Evolutionary conservation across 352 stramenopile genomes (phyloP).

Genomic region (Phytophthora colocasiae): DNA sequence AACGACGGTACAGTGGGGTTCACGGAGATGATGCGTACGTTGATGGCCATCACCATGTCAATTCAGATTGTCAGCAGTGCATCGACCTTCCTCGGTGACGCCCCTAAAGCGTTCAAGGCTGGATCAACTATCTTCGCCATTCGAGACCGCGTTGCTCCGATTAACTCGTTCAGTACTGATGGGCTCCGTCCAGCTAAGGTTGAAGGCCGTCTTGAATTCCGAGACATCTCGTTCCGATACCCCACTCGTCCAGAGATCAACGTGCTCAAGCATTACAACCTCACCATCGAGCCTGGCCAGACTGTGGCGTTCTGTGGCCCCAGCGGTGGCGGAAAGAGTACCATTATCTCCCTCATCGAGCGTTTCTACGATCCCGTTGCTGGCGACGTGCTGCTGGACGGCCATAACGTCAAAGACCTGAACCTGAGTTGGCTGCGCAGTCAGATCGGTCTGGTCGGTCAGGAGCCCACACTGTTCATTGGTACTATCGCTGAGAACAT

Average conservation of each 20-base stretch:
- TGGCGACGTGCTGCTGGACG: conserved; percentile 76
- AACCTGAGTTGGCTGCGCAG: conserved; percentile 67
- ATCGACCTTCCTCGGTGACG: conserved; percentile 40
- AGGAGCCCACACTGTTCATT: conserved; percentile 68
- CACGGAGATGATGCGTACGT: conserved; percentile 53
- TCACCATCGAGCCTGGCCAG: conserved; percentile 77
- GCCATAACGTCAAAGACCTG: conserved; percentile 72
- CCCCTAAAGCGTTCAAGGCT: conserved; percentile 77
- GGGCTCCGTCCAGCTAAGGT: conserved; percentile 26
- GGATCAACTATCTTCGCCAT: conserved; percentile 48
- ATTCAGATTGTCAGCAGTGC: conserved; percentile 42
- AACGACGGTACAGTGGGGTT: conserved; percentile 48
- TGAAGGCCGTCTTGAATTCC: conserved; percentile 58
- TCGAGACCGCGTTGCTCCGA: conserved; percentile 37
- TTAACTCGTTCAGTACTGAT: conserved; percentile 48
- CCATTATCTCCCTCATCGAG: conserved; percentile 55
- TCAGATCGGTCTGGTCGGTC: conserved; percentile 69
- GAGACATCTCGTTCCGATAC: conserved; percentile 81
- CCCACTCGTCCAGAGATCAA: conserved; percentile 62
- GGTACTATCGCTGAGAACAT: conserved; percentile 74
- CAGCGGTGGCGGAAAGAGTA: conserved; percentile 60
- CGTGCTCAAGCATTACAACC: conserved; percentile 87
- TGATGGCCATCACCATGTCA: conserved; percentile 69
- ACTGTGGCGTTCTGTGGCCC: conserved; percentile 69
- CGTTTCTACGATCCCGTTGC: conserved; percentile 71